These are phyloP conservation scores for Talaromyces ruber DNA, from an alignment of 495 filamentous ascomycete species.

Conservation along the genomic window DNA sequence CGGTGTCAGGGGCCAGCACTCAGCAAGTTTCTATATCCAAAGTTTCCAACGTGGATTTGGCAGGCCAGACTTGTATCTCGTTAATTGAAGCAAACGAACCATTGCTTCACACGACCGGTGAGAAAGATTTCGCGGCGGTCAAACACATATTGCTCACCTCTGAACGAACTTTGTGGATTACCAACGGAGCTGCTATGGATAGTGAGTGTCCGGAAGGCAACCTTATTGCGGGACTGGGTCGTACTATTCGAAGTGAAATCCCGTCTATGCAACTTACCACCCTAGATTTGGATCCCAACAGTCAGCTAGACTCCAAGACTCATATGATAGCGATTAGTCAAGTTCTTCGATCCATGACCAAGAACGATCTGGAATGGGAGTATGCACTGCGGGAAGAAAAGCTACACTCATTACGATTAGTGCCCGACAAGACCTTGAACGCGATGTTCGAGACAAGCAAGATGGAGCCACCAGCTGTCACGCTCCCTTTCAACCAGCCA, in stretches of 20 bases:
- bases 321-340: not conserved
- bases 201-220: not conserved
- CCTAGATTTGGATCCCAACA: not conserved
- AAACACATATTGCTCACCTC: not conserved
- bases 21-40: not conserved
- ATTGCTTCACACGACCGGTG: not conserved
- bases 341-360: not conserved
- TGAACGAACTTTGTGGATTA: not conserved
- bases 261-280: not conserved
- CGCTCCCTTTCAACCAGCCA: not conserved
- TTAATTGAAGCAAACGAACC: not conserved
- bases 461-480: not conserved
- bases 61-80: not conserved
- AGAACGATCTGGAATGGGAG: not conserved
- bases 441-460: not conserved
- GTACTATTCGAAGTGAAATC: not conserved
- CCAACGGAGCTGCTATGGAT: not conserved
- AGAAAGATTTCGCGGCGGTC: not conserved
- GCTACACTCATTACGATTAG: not conserved
- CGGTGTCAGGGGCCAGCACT: not conserved
- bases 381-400: not conserved
- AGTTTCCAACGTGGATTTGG: not conserved
- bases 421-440: not conserved
- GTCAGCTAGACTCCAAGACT: not conserved
- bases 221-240: not conserved